Evolutionary conservation across 2,329 filamentous ascomycete species (phyloP), one percentile per base, ranked within the genome.

Genomic region (Westerdykella sp.): DNA sequence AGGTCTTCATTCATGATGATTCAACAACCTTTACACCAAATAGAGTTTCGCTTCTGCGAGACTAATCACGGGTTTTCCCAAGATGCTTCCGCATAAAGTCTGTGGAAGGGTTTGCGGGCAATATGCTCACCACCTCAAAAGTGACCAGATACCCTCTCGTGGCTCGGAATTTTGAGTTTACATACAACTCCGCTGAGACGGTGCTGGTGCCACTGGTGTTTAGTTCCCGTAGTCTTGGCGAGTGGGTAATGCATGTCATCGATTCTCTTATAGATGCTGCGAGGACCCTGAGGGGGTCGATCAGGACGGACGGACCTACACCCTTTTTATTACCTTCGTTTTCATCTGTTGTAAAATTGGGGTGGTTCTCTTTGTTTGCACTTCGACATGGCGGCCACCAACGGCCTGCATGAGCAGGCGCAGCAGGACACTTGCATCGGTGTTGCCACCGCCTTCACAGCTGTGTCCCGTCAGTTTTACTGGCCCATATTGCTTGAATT

Each of bases 391-490:
- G 32, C 16, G 32, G 10, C 15, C 32, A 14, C 3, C 6, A 13
- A 3, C n/a, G 13, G 10, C 32, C n/a, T 14, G 22, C 38, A 35
- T 46, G 42, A 50, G 36, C 37, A 48, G 43, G 15, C 34, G 6
- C 41, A 46, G 23, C 57, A 54, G 30, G 47, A 55, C 39, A 22
- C 42, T 18, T 57, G 54, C 34, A 47, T 51, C 18, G 55, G 51
- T 14, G 49, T 57, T 16, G 46, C 56, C 10, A 53, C 49, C 3
- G 48, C 49, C 3, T 52, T 60, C 11, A 62, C 57, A 5, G 39
- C 46, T 18, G 28, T 59, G 5, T 59, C 56, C 18, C 35, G 59
- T 60, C 37, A 25, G 49, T 44, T 12, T 7, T n/a, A 28, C 25
- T 13, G 5, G 5, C n/a, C 21, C 32, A 5, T n/a, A 6, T 34